Base-by-base conservation (phyloP, 331 rosid genomes). In the Rhamnella rubrinervis region DNA sequence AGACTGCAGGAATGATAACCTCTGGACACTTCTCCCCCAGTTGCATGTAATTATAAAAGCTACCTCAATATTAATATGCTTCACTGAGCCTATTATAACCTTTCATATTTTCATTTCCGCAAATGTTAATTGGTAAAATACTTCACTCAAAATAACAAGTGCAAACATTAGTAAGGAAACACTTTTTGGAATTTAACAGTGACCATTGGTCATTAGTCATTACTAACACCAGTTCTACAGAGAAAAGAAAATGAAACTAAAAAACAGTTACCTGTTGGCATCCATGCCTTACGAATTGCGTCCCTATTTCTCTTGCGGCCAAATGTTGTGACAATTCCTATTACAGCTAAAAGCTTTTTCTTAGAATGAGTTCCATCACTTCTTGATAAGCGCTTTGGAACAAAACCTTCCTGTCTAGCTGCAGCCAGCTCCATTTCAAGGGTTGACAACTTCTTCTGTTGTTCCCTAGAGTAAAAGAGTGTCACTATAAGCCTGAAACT, bases 201-300 rank as follows among this genome's bases (percentile, higher is more conserved):
- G 55, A 37, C 35, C 4, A 31, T 31, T 31, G 35, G 35, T 4
- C 38, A 56, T 63, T 17, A 23, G 16, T 44, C 50, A 70, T 49
- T 20, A 63, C 19, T 55, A 14, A 55, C 59, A 71, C 56, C 50
- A 21, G 19, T 66, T 59, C 41, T 18, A 31, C 25, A 39, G 20
- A 75, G 57, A 63, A 72, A 12, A 35, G 12, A n/a, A 40, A 67
- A 71, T n/a, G 53, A 65, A 68, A 65, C 68, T 68, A 50, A 26
- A 41, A 37, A 65, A 39, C n/a, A 67, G 40, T 59, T 67, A 88
- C 95, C 95, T 49, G 82, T 76, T 39, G 87, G 91, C 91, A 88
- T 84, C 95, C 91, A 88, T 18, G 91, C 95, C 84, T 82, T 86
- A 18, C 95, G 95, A 61, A 88, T 84, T 56, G 95, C 89, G 66